phyloP scores from a whole-genome alignment of 257 asterid genomes.

The Gentiana dahurica region DNA sequence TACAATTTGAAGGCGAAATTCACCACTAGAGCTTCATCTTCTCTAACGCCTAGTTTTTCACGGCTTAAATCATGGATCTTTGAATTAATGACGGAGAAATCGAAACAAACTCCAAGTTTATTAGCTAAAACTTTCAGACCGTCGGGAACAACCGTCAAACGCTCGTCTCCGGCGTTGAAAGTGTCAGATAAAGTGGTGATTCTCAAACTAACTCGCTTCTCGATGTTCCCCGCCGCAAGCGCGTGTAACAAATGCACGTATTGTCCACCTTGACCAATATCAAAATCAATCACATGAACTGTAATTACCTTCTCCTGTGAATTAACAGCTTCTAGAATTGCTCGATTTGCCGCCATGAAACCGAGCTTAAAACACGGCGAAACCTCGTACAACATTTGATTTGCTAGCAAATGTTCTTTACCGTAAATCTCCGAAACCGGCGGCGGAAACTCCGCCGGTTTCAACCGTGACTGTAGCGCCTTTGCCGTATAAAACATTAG shows the following conservation, averaged over 20 bases:
- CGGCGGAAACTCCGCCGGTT: conserved; percentile 25
- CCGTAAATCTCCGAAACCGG: conserved; percentile 27
- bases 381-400: conserved; percentile 41
- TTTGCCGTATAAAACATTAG: conserved; percentile 30
- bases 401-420: conserved; percentile 34
- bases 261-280: conserved; percentile 67
- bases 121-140: conserved; percentile 29
- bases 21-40: conserved; percentile 50
- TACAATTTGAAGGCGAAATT: conserved; percentile 67
- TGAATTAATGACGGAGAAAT: conserved; percentile 17
- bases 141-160: conserved; percentile 24
- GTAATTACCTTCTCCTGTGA: conserved; percentile 26
- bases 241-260: conserved; percentile 74
- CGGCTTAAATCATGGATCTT: conserved; percentile 25
- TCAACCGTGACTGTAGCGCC: conserved; percentile 46
- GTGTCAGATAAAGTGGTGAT: conserved; percentile 50
- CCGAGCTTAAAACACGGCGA: conserved; percentile 86
- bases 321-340: conserved; percentile 48
- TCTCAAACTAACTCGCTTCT: conserved; percentile 24
- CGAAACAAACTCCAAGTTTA: conserved; percentile 35
- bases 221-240: conserved; percentile 37
- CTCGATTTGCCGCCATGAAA: conserved; percentile 80
- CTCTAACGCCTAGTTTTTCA: conserved; percentile 28
- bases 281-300: conserved; percentile 73
- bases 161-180: conserved; percentile 22